Conservation (phyloP, 805 yeast genomes). For the Metschnikowia gelsemii region DNA sequence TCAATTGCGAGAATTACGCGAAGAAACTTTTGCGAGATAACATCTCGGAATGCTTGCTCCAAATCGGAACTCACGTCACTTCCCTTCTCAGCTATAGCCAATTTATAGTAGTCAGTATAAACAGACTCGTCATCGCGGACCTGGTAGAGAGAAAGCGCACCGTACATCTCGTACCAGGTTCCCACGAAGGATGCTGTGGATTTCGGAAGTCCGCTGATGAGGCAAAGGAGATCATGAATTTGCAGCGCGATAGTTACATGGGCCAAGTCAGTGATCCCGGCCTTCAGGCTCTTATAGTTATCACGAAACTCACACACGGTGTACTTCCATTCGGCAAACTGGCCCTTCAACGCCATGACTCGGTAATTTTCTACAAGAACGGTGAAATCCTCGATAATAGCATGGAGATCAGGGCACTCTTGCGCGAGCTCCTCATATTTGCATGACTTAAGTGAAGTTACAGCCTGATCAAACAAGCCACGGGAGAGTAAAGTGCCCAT, state of each 20-base stretch:
- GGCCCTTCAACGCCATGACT: constrained; percentile 39
- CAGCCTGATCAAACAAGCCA: constrained; percentile 60
- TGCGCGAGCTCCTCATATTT: constrained; percentile 40
- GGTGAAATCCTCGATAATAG: constrained; percentile 42
- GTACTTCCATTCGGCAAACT: constrained; percentile 51
- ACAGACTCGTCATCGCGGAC: constrained; percentile 46
- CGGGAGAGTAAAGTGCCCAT: constrained; percentile 56
- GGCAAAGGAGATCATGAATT: constrained; percentile 41
- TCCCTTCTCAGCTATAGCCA: constrained; percentile 33
- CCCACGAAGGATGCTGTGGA: constrained; percentile 52
- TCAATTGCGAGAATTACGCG: constrained; percentile 60
- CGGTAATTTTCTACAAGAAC: constrained; percentile 41
- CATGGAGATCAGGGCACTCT: constrained; percentile 31
- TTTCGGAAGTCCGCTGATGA: constrained; percentile 49
- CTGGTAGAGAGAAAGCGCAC: constrained; percentile 56
- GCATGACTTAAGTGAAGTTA: constrained; percentile 45
- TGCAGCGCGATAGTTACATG: constrained; percentile 33
- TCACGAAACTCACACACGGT: constrained; percentile 52
- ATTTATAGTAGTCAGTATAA: constrained; percentile 34
- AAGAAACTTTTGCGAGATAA: constrained; percentile 55
- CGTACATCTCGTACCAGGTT: constrained; percentile 68
- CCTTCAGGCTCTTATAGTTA: constrained; percentile 26
- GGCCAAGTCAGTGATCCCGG: constrained; percentile 25
- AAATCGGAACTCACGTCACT: constrained; percentile 8
- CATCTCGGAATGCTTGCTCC: constrained; percentile 48